A percentile compares a stretch with the other conserved stretches of the same genome.
Evolutionary conservation across 192 early-diverging fungal genomes (phyloP).

Genomic region (Umbelopsis vinacea): DNA sequence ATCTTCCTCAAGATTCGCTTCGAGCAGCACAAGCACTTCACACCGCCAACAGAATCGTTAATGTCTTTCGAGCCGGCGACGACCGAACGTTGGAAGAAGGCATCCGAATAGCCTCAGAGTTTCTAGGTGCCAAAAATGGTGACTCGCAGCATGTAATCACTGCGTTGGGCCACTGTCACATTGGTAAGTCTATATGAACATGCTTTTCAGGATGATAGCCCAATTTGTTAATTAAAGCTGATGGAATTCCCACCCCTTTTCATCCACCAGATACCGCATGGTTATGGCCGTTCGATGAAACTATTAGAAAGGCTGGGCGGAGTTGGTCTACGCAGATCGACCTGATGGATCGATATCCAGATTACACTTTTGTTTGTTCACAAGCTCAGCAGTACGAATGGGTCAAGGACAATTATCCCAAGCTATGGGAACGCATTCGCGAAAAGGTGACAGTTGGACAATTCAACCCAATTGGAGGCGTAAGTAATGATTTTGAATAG

Average conservation of each 20-base stretch:
- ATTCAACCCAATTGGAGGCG: conserved; percentile 92
- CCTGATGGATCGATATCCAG: conserved; percentile 86
- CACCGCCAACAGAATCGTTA: conserved; percentile 80
- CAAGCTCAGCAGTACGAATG: conserved; percentile 98
- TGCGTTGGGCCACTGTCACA: conserved; percentile 95
- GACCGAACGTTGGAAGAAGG: conserved; percentile 47
- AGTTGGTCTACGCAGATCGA: conserved; percentile 83
- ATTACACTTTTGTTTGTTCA: conserved; percentile 91
- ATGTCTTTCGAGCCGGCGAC: conserved; percentile 64
- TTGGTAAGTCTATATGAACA: background rate
- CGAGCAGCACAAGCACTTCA: conserved; percentile 81
- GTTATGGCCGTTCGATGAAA: conserved; percentile 93
- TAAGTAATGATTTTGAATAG: conserved; percentile 17
- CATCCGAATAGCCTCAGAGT: conserved; percentile 59
- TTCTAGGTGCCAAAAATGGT: conserved; percentile 68
- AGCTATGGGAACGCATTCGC: conserved; percentile 78
- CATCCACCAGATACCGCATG: conserved; percentile 35
- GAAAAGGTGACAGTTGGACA: conserved; percentile 70
- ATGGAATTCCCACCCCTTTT: background rate
- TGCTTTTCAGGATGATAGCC: background rate
- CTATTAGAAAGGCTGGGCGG: conserved; percentile 90
- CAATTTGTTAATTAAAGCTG: too few relatives aligned
- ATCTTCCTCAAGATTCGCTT: conserved; percentile 66
- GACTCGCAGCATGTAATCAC: conserved; percentile 74
- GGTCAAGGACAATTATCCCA: conserved; percentile 83